Conservation (phyloP, 2,329 filamentous ascomycete genomes). For the Aspergillus aculeatus region DNA sequence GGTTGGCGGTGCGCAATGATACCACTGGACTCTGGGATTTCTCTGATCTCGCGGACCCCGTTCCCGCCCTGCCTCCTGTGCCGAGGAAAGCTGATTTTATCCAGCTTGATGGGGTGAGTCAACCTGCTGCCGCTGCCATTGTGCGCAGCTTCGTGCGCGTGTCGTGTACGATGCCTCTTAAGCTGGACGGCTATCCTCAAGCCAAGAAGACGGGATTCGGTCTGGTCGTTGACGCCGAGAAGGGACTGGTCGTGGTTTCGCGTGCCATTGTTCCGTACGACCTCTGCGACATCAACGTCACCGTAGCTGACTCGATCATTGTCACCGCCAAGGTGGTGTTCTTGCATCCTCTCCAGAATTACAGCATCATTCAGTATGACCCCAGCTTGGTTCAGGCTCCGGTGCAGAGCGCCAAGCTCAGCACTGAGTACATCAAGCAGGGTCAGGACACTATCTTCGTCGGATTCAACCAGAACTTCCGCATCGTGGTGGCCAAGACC, state of each 20-base stretch:
- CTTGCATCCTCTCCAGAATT: constrained; percentile 94
- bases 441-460: constrained; percentile 94
- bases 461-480: constrained; percentile 94
- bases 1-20: constrained; percentile 87
- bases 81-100: constrained; percentile 86
- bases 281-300: constrained; percentile 92
- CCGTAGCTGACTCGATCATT: constrained; percentile 93
- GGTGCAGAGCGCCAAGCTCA: constrained; percentile 83
- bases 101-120: constrained; percentile 80
- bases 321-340: constrained; percentile 94
- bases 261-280: constrained; percentile 94
- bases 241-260: constrained; percentile 91
- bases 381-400: constrained; percentile 89
- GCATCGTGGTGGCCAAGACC: constrained; percentile 90
- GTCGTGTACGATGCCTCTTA: constrained; percentile 88
- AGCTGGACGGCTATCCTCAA: constrained; percentile 96
- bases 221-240: constrained; percentile 93
- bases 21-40: constrained; percentile 92
- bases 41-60: constrained; percentile 73
- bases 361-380: constrained; percentile 93
- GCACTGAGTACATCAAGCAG: constrained; percentile 79
- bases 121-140: constrained; percentile 87
- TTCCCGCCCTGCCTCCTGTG: constrained; percentile 70
- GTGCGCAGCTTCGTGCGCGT: constrained; percentile 94
- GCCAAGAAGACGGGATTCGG: constrained; percentile 94